Conservation (phyloP, 2,329 filamentous ascomycete genomes). For the Dothideomycetidae sp. region DNA sequence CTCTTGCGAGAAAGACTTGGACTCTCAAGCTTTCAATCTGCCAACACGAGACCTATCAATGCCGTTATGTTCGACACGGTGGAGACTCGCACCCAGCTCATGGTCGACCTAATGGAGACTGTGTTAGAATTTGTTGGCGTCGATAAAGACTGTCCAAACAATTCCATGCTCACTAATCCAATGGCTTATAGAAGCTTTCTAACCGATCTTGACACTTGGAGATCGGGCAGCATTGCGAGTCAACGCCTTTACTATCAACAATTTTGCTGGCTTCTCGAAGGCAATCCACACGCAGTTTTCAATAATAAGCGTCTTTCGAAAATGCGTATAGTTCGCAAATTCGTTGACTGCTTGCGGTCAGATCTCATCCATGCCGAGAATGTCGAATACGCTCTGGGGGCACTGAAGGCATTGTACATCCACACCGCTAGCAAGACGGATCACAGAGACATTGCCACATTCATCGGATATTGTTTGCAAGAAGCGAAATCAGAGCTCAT, state of each 20-base stretch:
- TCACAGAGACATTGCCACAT: conserved; percentile 73
- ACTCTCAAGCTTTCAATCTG: conserved; percentile 21
- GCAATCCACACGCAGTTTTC: conserved; percentile 83
- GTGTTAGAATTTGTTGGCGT: conserved; percentile 84
- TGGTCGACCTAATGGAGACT: conserved; percentile 52
- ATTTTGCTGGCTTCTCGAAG: conserved; percentile 74
- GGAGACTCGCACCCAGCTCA: conserved; percentile 38
- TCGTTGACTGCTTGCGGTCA: conserved; percentile 80
- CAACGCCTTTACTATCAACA: conserved; percentile 88
- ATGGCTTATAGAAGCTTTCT: conserved; percentile 84
- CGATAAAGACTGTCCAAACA: conserved; percentile 59
- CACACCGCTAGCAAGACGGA: conserved; percentile 73
- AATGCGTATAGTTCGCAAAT: conserved; percentile 89
- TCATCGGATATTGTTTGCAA: conserved; percentile 85
- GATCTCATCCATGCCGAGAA: conserved; percentile 61
- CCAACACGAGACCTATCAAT: conserved; percentile 1
- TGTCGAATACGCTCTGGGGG: conserved; percentile 59
- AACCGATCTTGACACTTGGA: conserved; percentile 88
- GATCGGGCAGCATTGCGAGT: conserved; percentile 58
- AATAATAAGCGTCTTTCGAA: conserved; percentile 74
- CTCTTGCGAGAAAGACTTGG: conserved; percentile 74
- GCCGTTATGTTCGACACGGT: conserved; percentile 11
- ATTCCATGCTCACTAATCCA: conserved; percentile 90
- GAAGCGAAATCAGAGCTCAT: conserved; percentile 26
- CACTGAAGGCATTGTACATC: conserved; percentile 66